A percentile compares a stretch with the other conserved stretches of the same genome.
phyloP scores from a whole-genome alignment of 805 yeast species.

The Yarrowia deformans region DNA sequence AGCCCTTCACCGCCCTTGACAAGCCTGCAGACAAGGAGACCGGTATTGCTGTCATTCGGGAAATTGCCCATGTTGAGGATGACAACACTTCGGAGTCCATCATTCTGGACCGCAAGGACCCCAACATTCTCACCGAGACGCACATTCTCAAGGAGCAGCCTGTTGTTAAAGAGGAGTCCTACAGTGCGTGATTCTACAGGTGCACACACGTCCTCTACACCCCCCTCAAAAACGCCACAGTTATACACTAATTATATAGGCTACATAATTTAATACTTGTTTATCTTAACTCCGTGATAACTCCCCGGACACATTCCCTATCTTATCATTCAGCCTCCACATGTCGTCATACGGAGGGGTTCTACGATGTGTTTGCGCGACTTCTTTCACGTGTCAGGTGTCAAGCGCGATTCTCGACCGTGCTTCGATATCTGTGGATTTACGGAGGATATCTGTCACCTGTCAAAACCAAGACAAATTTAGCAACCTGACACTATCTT shows the following conservation, averaged over 20 bases:
- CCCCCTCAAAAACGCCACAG: not conserved
- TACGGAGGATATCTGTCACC: too few relatives aligned
- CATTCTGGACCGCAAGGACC: slow-evolving; percentile 27
- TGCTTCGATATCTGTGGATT: slow-evolving; percentile 5
- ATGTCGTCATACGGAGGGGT: slow-evolving; percentile 13
- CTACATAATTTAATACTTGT: not conserved
- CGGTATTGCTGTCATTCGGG: slow-evolving; percentile 31
- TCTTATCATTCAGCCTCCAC: not conserved
- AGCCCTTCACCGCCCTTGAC: slow-evolving; percentile 52
- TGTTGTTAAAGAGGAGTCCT: not conserved
- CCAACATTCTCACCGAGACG: slow-evolving; percentile 11
- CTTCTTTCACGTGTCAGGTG: slow-evolving; percentile 17
- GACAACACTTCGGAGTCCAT: slow-evolving; percentile 33
- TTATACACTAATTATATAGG: not conserved
- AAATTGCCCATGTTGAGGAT: not conserved
- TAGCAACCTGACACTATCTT: too few relatives aligned
- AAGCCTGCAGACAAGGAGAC: slow-evolving; percentile 43
- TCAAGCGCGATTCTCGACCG: not conserved
- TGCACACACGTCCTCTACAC: not conserved
- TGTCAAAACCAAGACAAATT: too few relatives aligned
- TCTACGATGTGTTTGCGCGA: not conserved
- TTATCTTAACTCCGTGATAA: not conserved
- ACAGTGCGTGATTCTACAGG: not conserved
- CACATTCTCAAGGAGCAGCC: slow-evolving; percentile 23
- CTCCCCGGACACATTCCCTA: not conserved